Percentiles rank a stretch among this genome's conserved stretches.
Conservation (phyloP, 768 basidiomycete species). For the Mycena polygramma region DNA sequence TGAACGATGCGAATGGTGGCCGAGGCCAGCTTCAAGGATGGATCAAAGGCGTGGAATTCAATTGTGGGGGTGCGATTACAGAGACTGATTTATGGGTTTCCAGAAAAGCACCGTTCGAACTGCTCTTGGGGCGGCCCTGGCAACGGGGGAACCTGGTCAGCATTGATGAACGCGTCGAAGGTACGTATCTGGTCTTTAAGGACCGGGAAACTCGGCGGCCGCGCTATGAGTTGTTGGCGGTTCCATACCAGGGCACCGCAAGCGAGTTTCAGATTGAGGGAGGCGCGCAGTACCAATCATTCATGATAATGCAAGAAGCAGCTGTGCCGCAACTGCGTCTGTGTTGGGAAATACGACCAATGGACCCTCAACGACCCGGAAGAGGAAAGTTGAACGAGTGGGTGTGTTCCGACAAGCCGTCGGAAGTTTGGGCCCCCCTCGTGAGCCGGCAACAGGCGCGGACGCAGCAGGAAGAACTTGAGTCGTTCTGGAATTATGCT, state of each 20-base stretch:
- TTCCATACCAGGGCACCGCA: conserved; percentile 3
- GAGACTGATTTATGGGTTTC: conserved; percentile 41
- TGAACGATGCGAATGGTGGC: conserved; percentile 48
- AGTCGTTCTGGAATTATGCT: no score
- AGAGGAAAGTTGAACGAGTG: no score
- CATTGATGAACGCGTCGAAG: conserved; percentile 43
- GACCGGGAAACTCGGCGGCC: conserved; percentile 14
- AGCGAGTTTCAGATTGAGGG: no score
- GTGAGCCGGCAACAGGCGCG: no score
- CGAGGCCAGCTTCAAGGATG: conserved; percentile 38
- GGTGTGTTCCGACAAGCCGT: no score
- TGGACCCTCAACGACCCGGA: no score
- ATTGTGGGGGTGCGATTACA: conserved; percentile 39
- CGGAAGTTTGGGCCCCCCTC: no score
- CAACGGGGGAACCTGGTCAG: conserved; percentile 41
- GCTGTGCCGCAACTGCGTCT: no score
- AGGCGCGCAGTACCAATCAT: no score
- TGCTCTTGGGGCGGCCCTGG: conserved; percentile 44
- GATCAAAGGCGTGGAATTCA: conserved; percentile 37
- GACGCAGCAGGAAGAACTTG: no score
- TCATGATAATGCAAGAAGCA: no score
- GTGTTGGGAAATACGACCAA: no score
- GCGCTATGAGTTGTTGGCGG: conserved; percentile 34
- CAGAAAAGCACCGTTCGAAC: conserved; percentile 30
- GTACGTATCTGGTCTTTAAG: conserved; percentile 45